Base-by-base conservation (phyloP, 1,139 yeast genomes). In the Blastobotrys petasosporus region DNA sequence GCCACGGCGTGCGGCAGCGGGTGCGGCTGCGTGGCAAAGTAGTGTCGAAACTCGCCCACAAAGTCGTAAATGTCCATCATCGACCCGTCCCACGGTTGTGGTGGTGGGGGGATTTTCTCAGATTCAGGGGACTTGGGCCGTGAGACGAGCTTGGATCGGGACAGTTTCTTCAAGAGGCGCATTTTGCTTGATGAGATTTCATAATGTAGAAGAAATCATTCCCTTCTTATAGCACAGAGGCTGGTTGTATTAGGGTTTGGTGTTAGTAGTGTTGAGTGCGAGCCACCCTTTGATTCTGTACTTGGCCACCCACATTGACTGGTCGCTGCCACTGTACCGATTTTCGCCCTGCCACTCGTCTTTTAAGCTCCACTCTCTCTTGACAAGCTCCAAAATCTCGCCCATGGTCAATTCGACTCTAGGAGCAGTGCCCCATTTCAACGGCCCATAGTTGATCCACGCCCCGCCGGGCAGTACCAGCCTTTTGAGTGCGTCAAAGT, bases 371-470 rank as follows among this genome's bases (percentile, higher is more conserved):
- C 95, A 87, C 0, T 45, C 33, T 17, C 90, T 90, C 65, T 61
- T 52, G 32, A 88, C 67, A 10, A 83, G 58, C n/a, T 61, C 54
- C 12, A 66, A 61, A 40, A 87, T 60, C 58, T 87, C 96, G 15
- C 80, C 80, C 15, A 76, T 69, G 30, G 79, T 81, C 25, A 85
- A 67, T 61, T 86, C 95, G 1, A 81, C 84, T 54, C 76, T 78
- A 1, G 96, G 94, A 1, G 90, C 88, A 3, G 87, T 79, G 0
- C 96, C 96, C 65, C 87, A 87, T 63, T 87, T 87, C 51, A 87
- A 69, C 0, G 96, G 96, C 0, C 96, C 96, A 15, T 79, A 73
- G 60, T 87, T 87, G 51, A 87, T 79, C 96, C 95, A 87, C 45
- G 72, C 71, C 0, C 85, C 79, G 23, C 68, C 70, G 2, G 66